Conservation (phyloP, 78 protist genomes). For the Monosiga brevicollis region DNA sequence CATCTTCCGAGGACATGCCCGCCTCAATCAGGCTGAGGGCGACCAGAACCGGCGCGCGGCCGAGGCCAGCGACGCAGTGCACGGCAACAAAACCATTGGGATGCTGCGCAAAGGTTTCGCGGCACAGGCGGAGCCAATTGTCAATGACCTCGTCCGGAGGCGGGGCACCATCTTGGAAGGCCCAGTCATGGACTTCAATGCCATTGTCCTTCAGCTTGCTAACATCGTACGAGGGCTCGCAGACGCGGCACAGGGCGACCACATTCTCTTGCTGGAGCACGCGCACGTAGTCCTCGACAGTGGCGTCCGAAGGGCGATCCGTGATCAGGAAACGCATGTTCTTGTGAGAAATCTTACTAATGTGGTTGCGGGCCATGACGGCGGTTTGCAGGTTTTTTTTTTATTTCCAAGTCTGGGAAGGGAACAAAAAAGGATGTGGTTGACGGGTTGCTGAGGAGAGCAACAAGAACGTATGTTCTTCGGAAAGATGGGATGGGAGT, state of each 20-base stretch:
- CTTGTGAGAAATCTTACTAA: not conserved
- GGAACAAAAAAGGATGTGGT: too few species aligned
- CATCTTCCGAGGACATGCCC: conserved; percentile 22
- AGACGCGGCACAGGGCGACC: not conserved
- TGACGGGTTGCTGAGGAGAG: too few species aligned
- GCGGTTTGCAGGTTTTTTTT: too few species aligned
- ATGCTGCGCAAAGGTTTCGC: not conserved
- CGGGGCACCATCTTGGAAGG: not conserved
- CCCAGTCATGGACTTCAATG: not conserved
- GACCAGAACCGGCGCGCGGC: conserved; percentile 45
- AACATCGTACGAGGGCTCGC: not conserved
- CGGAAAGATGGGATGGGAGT: too few species aligned
- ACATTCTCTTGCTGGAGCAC: not conserved
- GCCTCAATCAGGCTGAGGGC: conserved; percentile 24
- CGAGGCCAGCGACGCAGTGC: conserved; percentile 45
- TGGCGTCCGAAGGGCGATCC: not conserved
- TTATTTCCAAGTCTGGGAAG: too few species aligned
- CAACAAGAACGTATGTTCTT: too few species aligned
- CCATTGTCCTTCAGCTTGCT: not conserved
- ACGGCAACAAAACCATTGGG: conserved; percentile 11
- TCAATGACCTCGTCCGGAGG: not conserved
- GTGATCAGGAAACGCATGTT: not conserved
- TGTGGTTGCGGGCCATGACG: not conserved
- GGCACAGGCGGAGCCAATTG: not conserved
- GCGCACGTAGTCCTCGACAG: not conserved